phyloP scores from a whole-genome alignment of 805 yeast genomes.

The Schwanniomyces vanrijiae region DNA sequence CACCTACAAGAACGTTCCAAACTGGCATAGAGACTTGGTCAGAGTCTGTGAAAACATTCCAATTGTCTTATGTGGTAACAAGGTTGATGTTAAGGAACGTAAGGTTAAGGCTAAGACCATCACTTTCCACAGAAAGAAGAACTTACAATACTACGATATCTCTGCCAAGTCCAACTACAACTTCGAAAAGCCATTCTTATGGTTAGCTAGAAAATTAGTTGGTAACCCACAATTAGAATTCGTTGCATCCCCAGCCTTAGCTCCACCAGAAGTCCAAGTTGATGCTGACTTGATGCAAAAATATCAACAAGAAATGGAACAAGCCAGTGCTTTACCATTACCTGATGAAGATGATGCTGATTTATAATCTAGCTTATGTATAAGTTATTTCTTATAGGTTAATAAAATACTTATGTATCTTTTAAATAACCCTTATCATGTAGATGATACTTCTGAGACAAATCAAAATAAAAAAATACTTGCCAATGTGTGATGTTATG shows the following conservation, averaged over 20 bases:
- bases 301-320: conserved; percentile 99
- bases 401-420: conserved; percentile 11
- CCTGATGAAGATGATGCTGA: conserved; percentile 99
- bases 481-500: too few species aligned
- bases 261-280: conserved; percentile 98
- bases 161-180: conserved; percentile 99
- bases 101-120: conserved; percentile 99
- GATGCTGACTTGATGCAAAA: conserved; percentile 96
- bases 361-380: conserved; percentile 55
- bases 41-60: conserved; percentile 99
- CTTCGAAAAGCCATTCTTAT: conserved; percentile 99
- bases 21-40: conserved; percentile 99
- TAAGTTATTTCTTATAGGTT: conserved; percentile 3
- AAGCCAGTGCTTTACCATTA: conserved; percentile 98
- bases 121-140: conserved; percentile 99
- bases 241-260: conserved; percentile 98
- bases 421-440: conserved; percentile 8
- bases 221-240: conserved; percentile 98
- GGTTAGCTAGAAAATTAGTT: conserved; percentile 99
- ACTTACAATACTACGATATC: conserved; percentile 98
- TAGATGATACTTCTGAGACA: too few species aligned
- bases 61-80: conserved; percentile 98
- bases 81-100: conserved; percentile 99
- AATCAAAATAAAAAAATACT: too few species aligned
- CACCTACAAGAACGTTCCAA: conserved; percentile 99